Base-by-base conservation (phyloP, 805 yeast species). In the Maudiozyma turicensis region DNA sequence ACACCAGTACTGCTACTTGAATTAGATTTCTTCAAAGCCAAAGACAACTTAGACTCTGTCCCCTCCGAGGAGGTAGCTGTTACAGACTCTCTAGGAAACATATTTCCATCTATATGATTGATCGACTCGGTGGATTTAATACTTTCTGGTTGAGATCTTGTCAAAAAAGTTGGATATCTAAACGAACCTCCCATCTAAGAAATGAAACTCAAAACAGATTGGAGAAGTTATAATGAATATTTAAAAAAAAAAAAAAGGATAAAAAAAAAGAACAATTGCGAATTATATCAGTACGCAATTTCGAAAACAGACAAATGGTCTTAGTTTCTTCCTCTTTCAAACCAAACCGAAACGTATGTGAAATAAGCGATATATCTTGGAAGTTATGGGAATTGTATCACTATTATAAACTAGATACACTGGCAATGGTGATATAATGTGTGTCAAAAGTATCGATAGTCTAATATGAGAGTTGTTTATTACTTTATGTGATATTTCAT, bases 21-120 rank as follows among this genome's bases (percentile, higher is more conserved):
- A 40, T 20, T 35, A 3, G 38, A 35, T n/a, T 35, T 38, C 40
- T 59, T 58, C 26, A 60, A 42, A 15, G 65, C 65, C 40, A 60
- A 46, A 14, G 65, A 60, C 29, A 60, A 49, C 38, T 59, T 60
- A n/a, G 65, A 60, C 9, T 34, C 42, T 6, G 50, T 43, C 3
- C 43, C 33, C 20, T 39, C 42, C 7, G 41, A 29, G 6, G 34
- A 39, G 4, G n/a, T 38, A 5, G 35, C 26, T 8, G 32, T 8
- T 4, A 45, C 31, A 39, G 40, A 14, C 9, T 45, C 48, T 11
- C 48, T 38, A 3, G 43, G 33, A 20, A 45, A 45, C 43, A 45
- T 44, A n/a, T 28, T 34, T 32, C 13, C 13, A 32, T 9, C 13
- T 32, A 32, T 32, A 8, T 32, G 34, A 11, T 32, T 8, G 34